These are phyloP conservation scores for Ajuga chamaepitys DNA, from an alignment of 257 asterid genomes.

Conservation along the genomic window DNA sequence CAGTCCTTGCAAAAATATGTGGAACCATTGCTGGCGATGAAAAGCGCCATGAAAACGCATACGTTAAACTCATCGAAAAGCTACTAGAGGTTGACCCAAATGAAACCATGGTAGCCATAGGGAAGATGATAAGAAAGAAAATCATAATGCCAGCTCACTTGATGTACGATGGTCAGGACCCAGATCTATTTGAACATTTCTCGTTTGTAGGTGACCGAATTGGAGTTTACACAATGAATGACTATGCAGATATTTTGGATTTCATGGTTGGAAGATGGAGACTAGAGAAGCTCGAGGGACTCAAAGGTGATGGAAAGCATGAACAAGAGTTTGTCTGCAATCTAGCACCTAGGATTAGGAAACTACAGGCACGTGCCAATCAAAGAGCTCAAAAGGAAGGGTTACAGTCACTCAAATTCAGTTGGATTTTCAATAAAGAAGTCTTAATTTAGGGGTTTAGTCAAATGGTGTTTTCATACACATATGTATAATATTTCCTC, in stretches of 20 bases:
- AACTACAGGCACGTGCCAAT: constrained; percentile 8
- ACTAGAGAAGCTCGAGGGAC: constrained; percentile 20
- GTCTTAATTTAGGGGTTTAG: neutral
- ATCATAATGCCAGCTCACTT: constrained; percentile 32
- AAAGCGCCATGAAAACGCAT: constrained; percentile 21
- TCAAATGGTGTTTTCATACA: too few relatives aligned
- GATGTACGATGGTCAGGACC: constrained; percentile 29
- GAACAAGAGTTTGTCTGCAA: constrained; percentile 35
- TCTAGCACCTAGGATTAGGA: constrained; percentile 18
- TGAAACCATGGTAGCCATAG: constrained; percentile 27
- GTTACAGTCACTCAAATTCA: constrained; percentile 2
- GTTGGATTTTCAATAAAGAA: constrained; percentile 29
- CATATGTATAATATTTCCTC: too few relatives aligned
- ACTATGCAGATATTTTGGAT: constrained; percentile 22
- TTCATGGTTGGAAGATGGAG: constrained; percentile 27
- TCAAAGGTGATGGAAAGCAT: constrained; percentile 10
- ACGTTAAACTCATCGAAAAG: constrained; percentile 20
- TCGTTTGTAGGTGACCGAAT: constrained; percentile 9
- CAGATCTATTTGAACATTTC: constrained; percentile 21
- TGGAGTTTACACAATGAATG: constrained; percentile 14
- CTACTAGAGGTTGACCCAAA: constrained; percentile 27
- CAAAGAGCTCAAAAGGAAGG: constrained; percentile 17
- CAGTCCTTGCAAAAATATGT: constrained; percentile 24
- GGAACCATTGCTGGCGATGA: constrained; percentile 36
- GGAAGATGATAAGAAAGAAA: constrained; percentile 31